Evolutionary conservation across 805 yeast species (phyloP).

Genomic region (Clavispora santaluciae): DNA sequence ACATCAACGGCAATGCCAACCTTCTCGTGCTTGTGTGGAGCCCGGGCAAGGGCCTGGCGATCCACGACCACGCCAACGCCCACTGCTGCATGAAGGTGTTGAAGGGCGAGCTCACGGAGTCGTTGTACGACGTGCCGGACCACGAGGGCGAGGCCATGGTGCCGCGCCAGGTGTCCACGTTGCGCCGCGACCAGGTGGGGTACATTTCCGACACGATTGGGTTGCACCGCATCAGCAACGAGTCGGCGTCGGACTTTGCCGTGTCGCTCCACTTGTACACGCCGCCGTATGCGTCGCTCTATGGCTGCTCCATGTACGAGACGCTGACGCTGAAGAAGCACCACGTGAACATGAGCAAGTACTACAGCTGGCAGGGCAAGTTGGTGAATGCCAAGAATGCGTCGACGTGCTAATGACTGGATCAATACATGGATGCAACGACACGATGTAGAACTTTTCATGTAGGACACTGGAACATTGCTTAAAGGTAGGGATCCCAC

Average conservation of each 20-base stretch:
- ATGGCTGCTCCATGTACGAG: conserved; percentile 51
- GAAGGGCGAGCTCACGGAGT: conserved; percentile 54
- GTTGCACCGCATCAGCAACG: conserved; percentile 58
- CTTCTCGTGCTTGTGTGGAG: conserved; percentile 66
- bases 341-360: conserved; percentile 54
- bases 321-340: conserved; percentile 44
- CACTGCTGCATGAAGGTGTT: conserved; percentile 72
- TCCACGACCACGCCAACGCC: conserved; percentile 74
- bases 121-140: conserved; percentile 48
- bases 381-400: conserved; percentile 23
- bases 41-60: conserved; percentile 57
- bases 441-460: no score
- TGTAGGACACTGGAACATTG: no score
- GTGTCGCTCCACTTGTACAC: conserved; percentile 70
- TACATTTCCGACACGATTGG: conserved; percentile 67
- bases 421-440: background rate
- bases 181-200: conserved; percentile 45
- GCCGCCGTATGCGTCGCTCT: conserved; percentile 67
- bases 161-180: conserved; percentile 22
- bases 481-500: no score
- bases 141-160: conserved; percentile 22
- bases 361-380: conserved; percentile 59
- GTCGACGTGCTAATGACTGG: conserved; percentile 17
- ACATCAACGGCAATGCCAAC: conserved; percentile 68
- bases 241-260: conserved; percentile 37